Evolutionary conservation across 2,329 filamentous ascomycete species (phyloP).

Genomic region (Corniculantispora saksenae): DNA sequence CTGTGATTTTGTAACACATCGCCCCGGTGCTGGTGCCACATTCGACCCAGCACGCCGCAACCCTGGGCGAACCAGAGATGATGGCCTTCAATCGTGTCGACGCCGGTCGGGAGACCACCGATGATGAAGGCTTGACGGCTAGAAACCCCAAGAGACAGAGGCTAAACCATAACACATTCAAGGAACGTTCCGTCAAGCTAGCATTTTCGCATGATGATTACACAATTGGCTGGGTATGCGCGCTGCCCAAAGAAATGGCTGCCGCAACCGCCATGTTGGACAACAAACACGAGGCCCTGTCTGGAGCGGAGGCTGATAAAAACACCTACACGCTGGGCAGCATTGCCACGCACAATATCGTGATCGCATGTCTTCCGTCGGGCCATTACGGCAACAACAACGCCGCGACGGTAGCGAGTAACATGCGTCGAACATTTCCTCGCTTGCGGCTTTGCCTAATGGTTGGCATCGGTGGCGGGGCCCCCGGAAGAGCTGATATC

Average conservation of each 20-base stretch:
- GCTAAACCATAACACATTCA: background rate
- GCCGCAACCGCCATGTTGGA: constrained; percentile 27
- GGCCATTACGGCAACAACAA: constrained; percentile 20
- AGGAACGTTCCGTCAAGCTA: background rate
- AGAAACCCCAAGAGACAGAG: constrained; percentile 1
- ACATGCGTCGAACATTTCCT: constrained; percentile 23
- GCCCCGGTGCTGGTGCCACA: too few relatives aligned
- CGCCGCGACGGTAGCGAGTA: constrained; percentile 16
- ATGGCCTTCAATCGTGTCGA: background rate
- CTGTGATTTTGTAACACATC: too few relatives aligned
- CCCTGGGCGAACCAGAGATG: background rate
- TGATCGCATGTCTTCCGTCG: constrained; percentile 22
- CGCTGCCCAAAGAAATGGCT: constrained; percentile 24
- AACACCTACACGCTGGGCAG: constrained; percentile 23
- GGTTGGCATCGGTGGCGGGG: constrained; percentile 33
- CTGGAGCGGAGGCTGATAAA: constrained; percentile 19
- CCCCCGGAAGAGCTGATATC: constrained; percentile 22
- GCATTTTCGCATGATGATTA: constrained; percentile 19
- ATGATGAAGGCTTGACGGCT: background rate
- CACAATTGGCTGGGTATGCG: constrained; percentile 30
- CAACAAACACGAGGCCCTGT: constrained; percentile 15
- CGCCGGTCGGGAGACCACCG: background rate
- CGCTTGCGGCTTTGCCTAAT: constrained; percentile 21
- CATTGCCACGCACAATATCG: constrained; percentile 23
- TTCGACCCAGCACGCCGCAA: too few relatives aligned